Base-by-base conservation (phyloP, 2,329 filamentous ascomycete species). In the Colletotrichum karsti region DNA sequence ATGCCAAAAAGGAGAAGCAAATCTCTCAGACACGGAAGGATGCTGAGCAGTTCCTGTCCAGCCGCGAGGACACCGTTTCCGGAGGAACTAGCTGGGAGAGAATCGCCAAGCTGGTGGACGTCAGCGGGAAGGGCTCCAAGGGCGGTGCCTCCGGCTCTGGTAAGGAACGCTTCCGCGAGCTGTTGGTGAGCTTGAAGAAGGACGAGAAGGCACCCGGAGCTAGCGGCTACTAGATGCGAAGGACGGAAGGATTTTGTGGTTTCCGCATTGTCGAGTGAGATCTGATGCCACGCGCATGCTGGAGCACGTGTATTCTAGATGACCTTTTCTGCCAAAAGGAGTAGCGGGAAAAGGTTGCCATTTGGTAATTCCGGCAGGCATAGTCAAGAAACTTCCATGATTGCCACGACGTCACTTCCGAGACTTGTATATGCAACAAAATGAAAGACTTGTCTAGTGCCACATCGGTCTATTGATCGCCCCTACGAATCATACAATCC, bases 1-100 rank as follows among this genome's bases (percentile, higher is more conserved):
- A 98, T 85, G 91, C 92, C 81, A 97, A 98, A 85, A 95, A 96
- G 80, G 96, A 99, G 80, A 98, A 98, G 88, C 90, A 89, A 67
- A 92, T 98, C 73, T 87, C 92, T 22, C 93, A 97, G 84, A 96
- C 95, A 63, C 90, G 92, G 75, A 92, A 93, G 79, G 96, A 99
- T 74, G 96, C 95, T 7, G 95, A 98, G 76, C 91, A 97, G 77
- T 99, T 98, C 81, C 84, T 98, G 51, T 91, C 89, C 61, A 94
- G 86, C 80, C 90, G 95, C 69, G 95, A 99, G 79, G 95, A 98
- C 79, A 98, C 95, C 41, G 93, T 94, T 24, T 93, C 93, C 10
- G 96, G 96, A 56, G 96, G 96, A 70, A 99, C 96, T 5, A 97
- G 93, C 86, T 99, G 96, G 96, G 96, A 99, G 84, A 92, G 96